These are phyloP conservation scores for Tulasnella sp. DNA, from an alignment of 768 basidiomycete genomes.

Conservation along the genomic window DNA sequence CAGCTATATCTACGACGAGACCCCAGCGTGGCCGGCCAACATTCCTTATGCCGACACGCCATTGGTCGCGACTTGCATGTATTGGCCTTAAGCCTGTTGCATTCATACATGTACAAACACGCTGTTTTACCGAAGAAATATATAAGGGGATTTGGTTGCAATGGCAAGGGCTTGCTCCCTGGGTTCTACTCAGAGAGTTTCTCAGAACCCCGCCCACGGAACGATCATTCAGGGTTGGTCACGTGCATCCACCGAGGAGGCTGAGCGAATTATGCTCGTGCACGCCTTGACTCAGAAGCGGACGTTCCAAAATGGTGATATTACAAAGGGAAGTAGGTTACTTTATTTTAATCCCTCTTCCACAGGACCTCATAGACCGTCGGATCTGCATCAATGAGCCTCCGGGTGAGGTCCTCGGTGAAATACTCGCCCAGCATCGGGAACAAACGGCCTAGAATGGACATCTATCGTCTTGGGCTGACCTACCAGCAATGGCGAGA, in stretches of 20 bases:
- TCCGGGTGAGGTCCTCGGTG: neutral
- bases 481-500: neutral
- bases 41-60: neutral
- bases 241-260: too few relatives aligned
- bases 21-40: neutral
- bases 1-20: constrained; percentile 29
- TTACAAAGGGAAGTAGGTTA: too few relatives aligned
- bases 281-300: too few relatives aligned
- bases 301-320: too few relatives aligned
- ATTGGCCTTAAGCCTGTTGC: neutral
- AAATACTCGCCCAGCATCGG: neutral
- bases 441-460: neutral
- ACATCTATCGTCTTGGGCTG: neutral
- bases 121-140: neutral
- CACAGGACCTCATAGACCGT: neutral
- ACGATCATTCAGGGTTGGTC: too few relatives aligned
- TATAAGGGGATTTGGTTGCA: neutral
- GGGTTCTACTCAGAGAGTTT: too few relatives aligned
- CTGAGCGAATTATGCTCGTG: too few relatives aligned
- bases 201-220: too few relatives aligned
- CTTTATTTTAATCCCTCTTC: neutral
- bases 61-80: neutral
- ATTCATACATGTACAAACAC: neutral
- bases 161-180: too few relatives aligned
- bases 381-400: neutral